phyloP scores from a whole-genome alignment of 306 rosid genomes.

The Argentina anserina region DNA sequence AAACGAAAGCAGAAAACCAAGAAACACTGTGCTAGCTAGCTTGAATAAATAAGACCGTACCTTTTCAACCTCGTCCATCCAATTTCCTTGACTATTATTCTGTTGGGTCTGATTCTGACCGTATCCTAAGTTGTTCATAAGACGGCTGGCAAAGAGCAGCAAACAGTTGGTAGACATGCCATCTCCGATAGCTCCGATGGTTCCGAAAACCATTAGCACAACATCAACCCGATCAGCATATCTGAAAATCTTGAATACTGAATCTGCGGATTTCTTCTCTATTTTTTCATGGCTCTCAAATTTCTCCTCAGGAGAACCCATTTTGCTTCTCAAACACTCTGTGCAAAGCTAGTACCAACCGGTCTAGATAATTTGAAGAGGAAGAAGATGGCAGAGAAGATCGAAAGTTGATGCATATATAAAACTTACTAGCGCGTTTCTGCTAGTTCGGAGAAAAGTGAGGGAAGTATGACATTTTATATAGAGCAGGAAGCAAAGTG shows the following conservation, averaged over 20 bases:
- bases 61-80: constrained; percentile 77
- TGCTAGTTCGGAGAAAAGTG: neutral
- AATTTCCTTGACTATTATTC: constrained; percentile 27
- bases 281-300: constrained; percentile 3
- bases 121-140: constrained; percentile 85
- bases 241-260: constrained; percentile 44
- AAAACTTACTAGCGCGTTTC: neutral
- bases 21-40: no score
- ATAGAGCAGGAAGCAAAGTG: neutral
- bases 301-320: constrained; percentile 37
- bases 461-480: neutral
- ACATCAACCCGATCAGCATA: constrained; percentile 78
- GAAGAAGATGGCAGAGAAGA: neutral
- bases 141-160: constrained; percentile 72
- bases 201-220: constrained; percentile 69
- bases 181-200: constrained; percentile 86
- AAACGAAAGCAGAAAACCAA: neutral
- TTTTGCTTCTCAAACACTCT: constrained; percentile 13
- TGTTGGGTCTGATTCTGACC: constrained; percentile 32
- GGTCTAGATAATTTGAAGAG: neutral
- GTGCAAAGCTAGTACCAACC: neutral
- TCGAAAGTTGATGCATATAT: neutral
- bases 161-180: constrained; percentile 87
- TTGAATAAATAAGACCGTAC: no score
- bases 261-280: constrained; percentile 25